Conservation (phyloP, 176 grass and related monocot species). For the Ampelocalamus luodianensis region DNA sequence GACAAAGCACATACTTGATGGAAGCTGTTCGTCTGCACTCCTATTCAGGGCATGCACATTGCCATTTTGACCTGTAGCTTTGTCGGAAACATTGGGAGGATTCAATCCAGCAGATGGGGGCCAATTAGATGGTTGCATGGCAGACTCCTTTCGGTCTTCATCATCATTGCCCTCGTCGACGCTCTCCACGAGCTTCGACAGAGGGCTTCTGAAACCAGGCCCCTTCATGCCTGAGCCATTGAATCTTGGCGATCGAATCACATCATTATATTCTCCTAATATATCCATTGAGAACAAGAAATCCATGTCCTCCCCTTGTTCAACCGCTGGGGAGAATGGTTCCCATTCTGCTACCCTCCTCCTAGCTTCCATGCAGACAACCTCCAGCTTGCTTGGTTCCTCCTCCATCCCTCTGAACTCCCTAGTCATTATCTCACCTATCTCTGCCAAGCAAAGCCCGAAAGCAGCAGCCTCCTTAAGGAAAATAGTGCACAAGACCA, state of each 20-base stretch:
- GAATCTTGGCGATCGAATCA: constrained; percentile 46
- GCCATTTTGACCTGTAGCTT: constrained; percentile 44
- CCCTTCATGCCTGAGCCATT: constrained; percentile 43
- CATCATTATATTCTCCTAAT: constrained; percentile 49
- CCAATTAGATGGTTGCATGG: constrained; percentile 7
- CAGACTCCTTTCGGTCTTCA: constrained; percentile 37
- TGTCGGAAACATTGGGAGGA: constrained; percentile 6
- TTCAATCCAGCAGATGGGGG: constrained; percentile 22
- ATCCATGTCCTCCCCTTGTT: constrained; percentile 54
- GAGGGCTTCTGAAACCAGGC: constrained; percentile 53
- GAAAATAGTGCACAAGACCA: constrained; percentile 67
- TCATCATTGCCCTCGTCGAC: constrained; percentile 54
- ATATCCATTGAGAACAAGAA: constrained; percentile 62
- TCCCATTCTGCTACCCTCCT: constrained; percentile 58
- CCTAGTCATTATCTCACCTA: constrained; percentile 77
- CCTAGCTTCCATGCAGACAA: constrained; percentile 70
- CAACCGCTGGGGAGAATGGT: constrained; percentile 30
- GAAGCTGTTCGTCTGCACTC: constrained; percentile 64
- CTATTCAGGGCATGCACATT: constrained; percentile 40
- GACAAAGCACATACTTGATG: constrained; percentile 65
- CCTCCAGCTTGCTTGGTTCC: constrained; percentile 66
- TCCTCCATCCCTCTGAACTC: constrained; percentile 69
- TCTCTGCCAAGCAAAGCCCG: constrained; percentile 70
- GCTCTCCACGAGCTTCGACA: constrained; percentile 60
- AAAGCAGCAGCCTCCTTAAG: constrained; percentile 63